Evolutionary conservation across 2,329 filamentous ascomycete species (phyloP).

Genomic region (Pezicula radicicola): DNA sequence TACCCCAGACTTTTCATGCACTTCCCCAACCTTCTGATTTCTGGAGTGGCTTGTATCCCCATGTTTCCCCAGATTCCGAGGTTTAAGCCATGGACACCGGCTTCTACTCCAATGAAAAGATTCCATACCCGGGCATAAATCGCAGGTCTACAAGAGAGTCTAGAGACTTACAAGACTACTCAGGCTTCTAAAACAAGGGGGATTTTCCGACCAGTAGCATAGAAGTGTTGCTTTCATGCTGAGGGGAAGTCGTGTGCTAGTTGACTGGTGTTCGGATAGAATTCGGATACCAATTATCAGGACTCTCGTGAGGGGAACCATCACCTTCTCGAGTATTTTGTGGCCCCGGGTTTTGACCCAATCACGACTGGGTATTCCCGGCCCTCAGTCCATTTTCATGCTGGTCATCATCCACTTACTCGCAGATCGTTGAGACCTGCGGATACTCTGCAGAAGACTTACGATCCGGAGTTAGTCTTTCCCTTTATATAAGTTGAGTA

Average conservation of each 20-base stretch:
- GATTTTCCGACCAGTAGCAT: background rate
- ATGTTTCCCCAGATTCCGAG: background rate
- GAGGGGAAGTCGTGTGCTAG: background rate
- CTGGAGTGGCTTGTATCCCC: background rate
- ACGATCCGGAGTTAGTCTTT: background rate
- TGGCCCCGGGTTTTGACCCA: background rate
- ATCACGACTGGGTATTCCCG: background rate
- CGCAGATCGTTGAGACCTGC: background rate
- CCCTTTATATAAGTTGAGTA: background rate
- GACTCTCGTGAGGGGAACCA: background rate
- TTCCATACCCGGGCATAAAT: conserved; percentile 4
- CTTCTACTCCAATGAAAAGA: background rate
- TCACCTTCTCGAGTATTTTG: background rate
- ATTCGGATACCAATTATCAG: background rate
- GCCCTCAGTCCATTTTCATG: background rate
- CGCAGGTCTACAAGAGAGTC: background rate
- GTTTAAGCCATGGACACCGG: conserved; percentile 1
- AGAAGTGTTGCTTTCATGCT: background rate
- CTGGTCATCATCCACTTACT: background rate
- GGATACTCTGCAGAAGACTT: background rate
- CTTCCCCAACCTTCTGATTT: background rate
- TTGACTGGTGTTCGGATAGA: background rate
- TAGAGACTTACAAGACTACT: background rate
- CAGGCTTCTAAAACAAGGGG: background rate
- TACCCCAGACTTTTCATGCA: background rate